These are phyloP conservation scores for Warburgia ugandensis DNA, from an alignment of 164 flowering plant species.

Conservation along the genomic window DNA sequence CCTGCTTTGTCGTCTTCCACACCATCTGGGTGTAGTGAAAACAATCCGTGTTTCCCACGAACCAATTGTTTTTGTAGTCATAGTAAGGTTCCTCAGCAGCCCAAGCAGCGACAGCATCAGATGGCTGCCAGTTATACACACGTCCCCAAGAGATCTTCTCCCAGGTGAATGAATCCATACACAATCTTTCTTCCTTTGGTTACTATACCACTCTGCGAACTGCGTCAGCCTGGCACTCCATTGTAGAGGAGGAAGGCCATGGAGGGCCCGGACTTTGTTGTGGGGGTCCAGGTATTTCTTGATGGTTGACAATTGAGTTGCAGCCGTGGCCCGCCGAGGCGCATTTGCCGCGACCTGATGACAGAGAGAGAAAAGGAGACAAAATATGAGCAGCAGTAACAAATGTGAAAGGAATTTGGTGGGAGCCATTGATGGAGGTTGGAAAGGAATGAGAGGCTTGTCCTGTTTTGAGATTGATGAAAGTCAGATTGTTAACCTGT, in stretches of 20 bases:
- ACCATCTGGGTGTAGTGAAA: slow-evolving; percentile 21
- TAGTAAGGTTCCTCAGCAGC: slow-evolving; percentile 13
- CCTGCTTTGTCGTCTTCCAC: slow-evolving; percentile 8
- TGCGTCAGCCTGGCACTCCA: slow-evolving; percentile 9
- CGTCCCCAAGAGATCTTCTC: slow-evolving; percentile 22
- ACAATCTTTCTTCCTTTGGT: slow-evolving; percentile 15
- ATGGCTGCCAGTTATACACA: slow-evolving; percentile 6
- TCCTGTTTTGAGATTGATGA: too few species aligned
- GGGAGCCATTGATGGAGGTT: slow-evolving; percentile 5
- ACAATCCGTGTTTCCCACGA: slow-evolving; percentile 7
- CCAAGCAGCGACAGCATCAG: slow-evolving; percentile 15
- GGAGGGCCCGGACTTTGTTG: slow-evolving; percentile 6
- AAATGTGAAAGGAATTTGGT: not conserved
- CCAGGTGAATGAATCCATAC: slow-evolving; percentile 14
- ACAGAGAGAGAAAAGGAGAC: not conserved
- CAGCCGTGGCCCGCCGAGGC: not conserved
- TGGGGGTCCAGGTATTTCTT: slow-evolving; percentile 8
- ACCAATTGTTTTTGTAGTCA: slow-evolving; percentile 8
- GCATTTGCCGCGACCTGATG: not conserved
- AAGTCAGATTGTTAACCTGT: not conserved
- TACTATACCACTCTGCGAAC: slow-evolving; percentile 13
- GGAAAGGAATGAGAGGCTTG: slow-evolving; percentile 1
- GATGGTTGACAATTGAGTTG: not conserved
- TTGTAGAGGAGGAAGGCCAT: slow-evolving; percentile 11
- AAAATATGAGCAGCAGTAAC: not conserved